Base-by-base conservation (phyloP, 139 green algal genomes). In the Micractinium sp. region DNA sequence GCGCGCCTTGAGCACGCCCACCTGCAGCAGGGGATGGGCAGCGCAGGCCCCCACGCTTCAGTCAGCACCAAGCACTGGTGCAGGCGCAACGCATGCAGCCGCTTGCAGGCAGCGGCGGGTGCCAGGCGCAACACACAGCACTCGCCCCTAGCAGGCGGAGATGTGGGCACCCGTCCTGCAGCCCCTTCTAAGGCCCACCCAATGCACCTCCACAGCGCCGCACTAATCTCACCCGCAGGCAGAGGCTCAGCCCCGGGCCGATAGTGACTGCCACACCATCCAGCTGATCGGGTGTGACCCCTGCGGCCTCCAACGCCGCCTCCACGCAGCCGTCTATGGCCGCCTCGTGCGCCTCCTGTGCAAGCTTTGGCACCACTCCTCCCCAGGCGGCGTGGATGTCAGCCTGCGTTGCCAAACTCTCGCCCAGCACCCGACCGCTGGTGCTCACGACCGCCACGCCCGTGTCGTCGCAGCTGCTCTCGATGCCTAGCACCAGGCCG, bases 381-480 rank as follows among this genome's bases (percentile, higher is more conserved):
- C 97, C 95, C 92, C 91, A 97, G 93, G 95, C 98, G 2, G 95
- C 96, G 89, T 99, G 97, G 19, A 99, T 92, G n/a, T 99, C 97
- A 27, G 91, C 92, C 91, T 99, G 97, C 3, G 92, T 94, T 20
- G 93, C 94, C 18, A 99, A 76, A 0, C 94, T 93, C 73, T 99
- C 93, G 1, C 95, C 95, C 27, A 99, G 90, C 14, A 99, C 90
- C 13, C 66, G 47, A 0, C 97, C 97, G 33, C 94, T 88, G 19
- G 88, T 91, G 3, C 89, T 94, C 25, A 99, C 96, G 1, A 99
- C 93, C 33, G 97, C 97, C 20, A 96, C 96, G 13, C 92, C 97
- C 1, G 97, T 99, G 94, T 99, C 97, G 90, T 99, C 97, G 85
- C 97, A 99, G 93, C 93, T 97, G 90, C 93, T 97, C 89, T 99